Percentiles rank a stretch among this genome's conserved stretches.
Evolutionary conservation across 352 stramenopile genomes (phyloP).

Genomic region (Globisporangium okanoganense): DNA sequence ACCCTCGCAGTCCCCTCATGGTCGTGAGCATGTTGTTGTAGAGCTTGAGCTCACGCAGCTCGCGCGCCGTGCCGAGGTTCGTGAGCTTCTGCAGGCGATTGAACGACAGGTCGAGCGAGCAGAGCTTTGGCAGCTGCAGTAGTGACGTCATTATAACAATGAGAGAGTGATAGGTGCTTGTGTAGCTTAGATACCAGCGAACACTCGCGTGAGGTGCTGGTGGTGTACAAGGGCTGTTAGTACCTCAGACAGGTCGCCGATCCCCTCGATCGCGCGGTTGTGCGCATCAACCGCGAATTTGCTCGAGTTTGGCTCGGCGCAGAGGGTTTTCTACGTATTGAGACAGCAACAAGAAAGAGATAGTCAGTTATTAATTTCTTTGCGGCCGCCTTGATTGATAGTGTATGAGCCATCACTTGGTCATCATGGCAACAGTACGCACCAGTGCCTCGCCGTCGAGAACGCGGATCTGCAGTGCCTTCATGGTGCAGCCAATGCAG

Average conservation of each 20-base stretch:
- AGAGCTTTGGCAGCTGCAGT: slow-evolving; percentile 59
- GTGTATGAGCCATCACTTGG: no score
- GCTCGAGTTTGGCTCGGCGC: slow-evolving; percentile 71
- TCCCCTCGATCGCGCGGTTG: slow-evolving; percentile 58
- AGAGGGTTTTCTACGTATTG: slow-evolving; percentile 30
- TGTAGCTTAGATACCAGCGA: background rate
- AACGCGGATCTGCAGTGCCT: slow-evolving; percentile 29
- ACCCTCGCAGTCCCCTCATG: slow-evolving; percentile 49
- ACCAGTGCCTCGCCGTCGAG: slow-evolving; percentile 39
- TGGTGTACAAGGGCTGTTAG: background rate
- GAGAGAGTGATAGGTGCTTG: background rate
- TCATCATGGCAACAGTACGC: no score
- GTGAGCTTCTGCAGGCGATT: slow-evolving; percentile 53
- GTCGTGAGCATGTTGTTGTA: slow-evolving; percentile 78
- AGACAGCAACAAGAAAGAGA: background rate
- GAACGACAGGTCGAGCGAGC: slow-evolving; percentile 77
- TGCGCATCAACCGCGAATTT: slow-evolving; percentile 79
- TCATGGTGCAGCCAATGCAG: background rate
- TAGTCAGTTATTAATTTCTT: no score
- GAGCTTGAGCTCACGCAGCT: slow-evolving; percentile 70
- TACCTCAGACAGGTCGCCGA: slow-evolving; percentile 65
- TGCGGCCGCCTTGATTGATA: no score
- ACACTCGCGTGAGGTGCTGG: no score
- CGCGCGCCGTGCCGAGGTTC: slow-evolving; percentile 57
- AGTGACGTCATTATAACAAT: background rate